Base-by-base conservation (phyloP, 2,329 filamentous ascomycete genomes). In the Rutstroemia sp. region DNA sequence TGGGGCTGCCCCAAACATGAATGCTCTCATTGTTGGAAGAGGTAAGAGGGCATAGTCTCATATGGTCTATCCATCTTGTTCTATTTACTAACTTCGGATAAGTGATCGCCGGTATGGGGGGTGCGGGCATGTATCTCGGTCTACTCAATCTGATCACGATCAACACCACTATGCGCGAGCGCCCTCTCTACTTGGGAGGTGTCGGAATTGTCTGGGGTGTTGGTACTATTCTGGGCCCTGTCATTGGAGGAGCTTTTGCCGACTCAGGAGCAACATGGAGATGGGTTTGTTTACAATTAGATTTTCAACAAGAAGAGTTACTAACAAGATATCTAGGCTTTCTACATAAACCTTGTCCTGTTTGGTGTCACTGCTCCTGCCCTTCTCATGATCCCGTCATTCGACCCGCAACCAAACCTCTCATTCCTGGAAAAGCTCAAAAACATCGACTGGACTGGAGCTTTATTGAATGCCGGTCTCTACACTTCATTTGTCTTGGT, bases 11-110 rank as follows among this genome's bases (percentile, higher is more conserved):
- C 65, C 65, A 8, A 64, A 52, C n/a, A 64, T 64, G 66, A 64
- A 71, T 51, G 73, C 73, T 9, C 60, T 79, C 6, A 79, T 80
- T 57, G 62, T 75, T 19, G 75, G 75, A 3, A 68, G 75, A 12
- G 30, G 9, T 34, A 34, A 14, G 30, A 34, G 12, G 14, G 10
- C 30, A 34, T 34, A 12, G 30, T 34, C 30, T 34, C 30, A 34
- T 34, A 34, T 34, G 9, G 4, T 34, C 30, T 12, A 10, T 3
- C 30, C 30, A 12, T 12, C 9, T 34, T 34, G 10, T 34, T 34
- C 3, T 12, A 34, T 4, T 34, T 12, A 12, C 30, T 34, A 34
- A 34, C 10, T 34, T 12, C 12, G 9, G 30, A 10, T 10, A 12
- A 34, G 73, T 69, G 9, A 65, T 76, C 36, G 68, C 69, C 34